These are phyloP conservation scores for Cardamine occulta DNA, from an alignment of 345 rosid genomes.

Conservation along the genomic window DNA sequence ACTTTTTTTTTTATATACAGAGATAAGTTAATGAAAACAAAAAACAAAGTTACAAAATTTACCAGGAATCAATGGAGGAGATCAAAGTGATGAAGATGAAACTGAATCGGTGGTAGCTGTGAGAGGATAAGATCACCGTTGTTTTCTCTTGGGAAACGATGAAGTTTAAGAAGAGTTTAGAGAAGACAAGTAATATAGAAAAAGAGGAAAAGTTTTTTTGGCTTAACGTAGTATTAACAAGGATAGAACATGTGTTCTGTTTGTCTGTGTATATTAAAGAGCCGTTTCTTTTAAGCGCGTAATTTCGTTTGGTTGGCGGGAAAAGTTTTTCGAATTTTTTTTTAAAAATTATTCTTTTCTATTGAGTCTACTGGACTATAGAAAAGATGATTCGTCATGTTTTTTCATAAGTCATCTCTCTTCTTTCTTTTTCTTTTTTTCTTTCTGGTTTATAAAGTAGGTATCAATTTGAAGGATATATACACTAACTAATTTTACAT, in stretches of 20 bases:
- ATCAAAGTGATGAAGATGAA: constrained; percentile 7
- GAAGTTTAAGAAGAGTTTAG: constrained; percentile 1
- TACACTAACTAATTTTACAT: not conserved
- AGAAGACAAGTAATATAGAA: constrained; percentile 24
- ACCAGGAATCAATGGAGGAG: constrained; percentile 13
- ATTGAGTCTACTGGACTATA: not conserved
- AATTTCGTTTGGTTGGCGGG: constrained; percentile 28
- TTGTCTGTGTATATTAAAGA: not conserved
- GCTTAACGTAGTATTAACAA: constrained; percentile 14
- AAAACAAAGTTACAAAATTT: not conserved
- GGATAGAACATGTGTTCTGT: not conserved
- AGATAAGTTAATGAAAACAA: not conserved
- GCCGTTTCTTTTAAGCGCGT: constrained; percentile 1
- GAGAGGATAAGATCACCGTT: constrained; percentile 42
- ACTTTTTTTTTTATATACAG: not conserved
- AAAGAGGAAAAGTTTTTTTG: constrained; percentile 12
- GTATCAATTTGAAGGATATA: not conserved
- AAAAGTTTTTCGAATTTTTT: constrained; percentile 4
- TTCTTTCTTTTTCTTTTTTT: not conserved
- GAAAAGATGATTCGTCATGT: not conserved
- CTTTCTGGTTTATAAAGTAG: not conserved
- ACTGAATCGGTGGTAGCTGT: constrained; percentile 13
- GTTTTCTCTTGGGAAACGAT: constrained; percentile 36
- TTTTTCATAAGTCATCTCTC: not conserved
- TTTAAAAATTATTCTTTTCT: not conserved